Evolutionary conservation across 164 flowering plant species (phyloP).

Genomic region (Magnolia officinalis): DNA sequence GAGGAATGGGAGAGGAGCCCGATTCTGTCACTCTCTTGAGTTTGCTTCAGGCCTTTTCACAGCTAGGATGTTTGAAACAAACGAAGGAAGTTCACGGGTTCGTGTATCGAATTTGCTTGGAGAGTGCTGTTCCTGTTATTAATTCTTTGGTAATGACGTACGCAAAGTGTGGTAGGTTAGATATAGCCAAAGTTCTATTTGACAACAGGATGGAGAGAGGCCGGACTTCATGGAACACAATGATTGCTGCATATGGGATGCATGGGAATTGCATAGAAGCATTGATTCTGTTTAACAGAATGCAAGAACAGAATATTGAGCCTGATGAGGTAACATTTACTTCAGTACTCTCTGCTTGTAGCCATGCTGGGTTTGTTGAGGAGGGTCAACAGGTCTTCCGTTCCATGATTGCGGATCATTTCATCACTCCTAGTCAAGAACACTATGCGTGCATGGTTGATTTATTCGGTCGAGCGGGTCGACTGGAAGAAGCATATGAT

Average conservation of each 20-base stretch:
- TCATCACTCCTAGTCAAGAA: conserved; percentile 36
- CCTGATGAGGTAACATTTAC: conserved; percentile 49
- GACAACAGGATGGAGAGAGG: conserved; percentile 13
- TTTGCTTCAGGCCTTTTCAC: conserved; percentile 46
- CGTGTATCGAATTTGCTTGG: conserved; percentile 27
- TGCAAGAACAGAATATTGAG: conserved; percentile 25
- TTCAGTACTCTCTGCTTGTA: conserved; percentile 49
- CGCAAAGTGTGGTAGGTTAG: conserved; percentile 48
- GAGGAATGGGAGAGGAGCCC: conserved; percentile 23
- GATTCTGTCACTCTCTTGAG: conserved; percentile 37
- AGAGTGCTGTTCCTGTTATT: conserved; percentile 25
- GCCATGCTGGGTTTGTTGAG: conserved; percentile 59
- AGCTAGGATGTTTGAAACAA: conserved; percentile 32
- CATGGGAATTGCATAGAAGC: conserved; percentile 39
- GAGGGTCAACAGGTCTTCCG: conserved; percentile 44
- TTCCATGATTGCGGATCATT: conserved; percentile 38
- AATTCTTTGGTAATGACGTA: conserved; percentile 50
- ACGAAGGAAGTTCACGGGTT: conserved; percentile 46
- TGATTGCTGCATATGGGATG: conserved; percentile 46
- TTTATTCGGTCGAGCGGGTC: conserved; percentile 59
- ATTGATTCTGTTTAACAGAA: conserved; percentile 33
- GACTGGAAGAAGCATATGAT: conserved; percentile 48
- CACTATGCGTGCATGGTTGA: conserved; percentile 69
- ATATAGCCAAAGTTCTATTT: conserved; percentile 33
- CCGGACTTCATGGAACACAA: conserved; percentile 44